Evolutionary conservation across 1,139 yeast genomes (phyloP), one percentile per base, ranked within the genome.

Genomic region (Yamadazyma sp.): DNA sequence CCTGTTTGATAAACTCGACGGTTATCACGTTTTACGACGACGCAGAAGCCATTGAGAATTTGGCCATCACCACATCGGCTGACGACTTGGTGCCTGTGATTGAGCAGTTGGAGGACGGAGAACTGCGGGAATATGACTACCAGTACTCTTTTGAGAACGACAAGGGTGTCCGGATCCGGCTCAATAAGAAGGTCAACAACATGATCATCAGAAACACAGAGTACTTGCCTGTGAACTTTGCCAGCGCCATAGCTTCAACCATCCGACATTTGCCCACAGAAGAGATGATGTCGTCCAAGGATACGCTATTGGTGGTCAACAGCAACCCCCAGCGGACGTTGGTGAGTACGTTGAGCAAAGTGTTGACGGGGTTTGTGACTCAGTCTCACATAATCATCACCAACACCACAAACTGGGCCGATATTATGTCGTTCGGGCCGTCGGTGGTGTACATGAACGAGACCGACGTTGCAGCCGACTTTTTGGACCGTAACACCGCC

Each of bases 211-310:
- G 64, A 1, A 50, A 55, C 15, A 57, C 62, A 8, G 66, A 59
- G 16, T 84, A 75, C 54, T 75, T 80, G 14, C 88, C 83, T 45
- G 66, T 77, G 44, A 81, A 80, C 49, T 63, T 85, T 39, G 81
- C 83, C 11, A 77, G 87, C 45, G 69, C 83, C 1, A 63, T 83
- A 12, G 83, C 89, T 0, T 70, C 87, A 0, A 74, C 79, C 34
- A 62, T 83, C 34, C 79, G 77, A 55, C 79, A 79, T 17, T 61
- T 83, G 22, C 87, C 91, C 0, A 41, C 62, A 5, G 62, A 62
- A 0, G 71, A 75, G 36, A 64, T 62, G 17, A 57, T 82, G 47
- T 50, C 49, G 2, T 39, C 52, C 0, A 47, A 56, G 0, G 89
- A 83, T 48, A 56, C 48, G 2, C 34, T 83, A 15, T 50, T 77